These are phyloP conservation scores for Peronospora destructor DNA, from an alignment of 352 stramenopile species.

Conservation along the genomic window DNA sequence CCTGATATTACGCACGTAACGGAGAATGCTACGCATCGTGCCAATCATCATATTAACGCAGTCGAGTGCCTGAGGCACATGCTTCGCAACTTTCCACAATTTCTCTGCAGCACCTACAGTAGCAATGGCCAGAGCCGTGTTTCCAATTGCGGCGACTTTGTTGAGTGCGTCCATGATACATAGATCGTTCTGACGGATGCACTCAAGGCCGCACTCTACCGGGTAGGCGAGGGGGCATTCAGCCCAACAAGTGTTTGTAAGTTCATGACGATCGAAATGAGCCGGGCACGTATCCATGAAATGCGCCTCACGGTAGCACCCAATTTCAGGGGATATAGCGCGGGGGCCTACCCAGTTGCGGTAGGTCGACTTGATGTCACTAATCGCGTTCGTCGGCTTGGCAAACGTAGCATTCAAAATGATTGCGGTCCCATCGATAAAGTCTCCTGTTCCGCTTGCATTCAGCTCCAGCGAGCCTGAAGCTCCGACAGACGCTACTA, in stretches of 20 bases:
- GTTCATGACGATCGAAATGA: conserved; percentile 26
- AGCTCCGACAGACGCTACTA: neutral
- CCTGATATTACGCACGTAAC: conserved; percentile 29
- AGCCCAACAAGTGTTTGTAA: conserved; percentile 30
- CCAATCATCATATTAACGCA: conserved; percentile 43
- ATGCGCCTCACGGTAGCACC: conserved; percentile 34
- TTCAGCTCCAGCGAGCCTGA: conserved; percentile 1
- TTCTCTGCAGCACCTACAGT: conserved; percentile 24
- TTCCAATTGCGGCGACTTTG: conserved; percentile 31
- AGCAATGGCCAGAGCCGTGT: conserved; percentile 28
- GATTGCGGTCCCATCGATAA: conserved; percentile 9
- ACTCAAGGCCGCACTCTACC: conserved; percentile 33
- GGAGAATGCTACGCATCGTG: conserved; percentile 23
- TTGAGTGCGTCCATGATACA: conserved; percentile 31
- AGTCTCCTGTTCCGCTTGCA: conserved; percentile 10
- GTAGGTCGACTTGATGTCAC: neutral
- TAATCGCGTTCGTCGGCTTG: conserved; percentile 16
- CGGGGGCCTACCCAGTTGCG: neutral
- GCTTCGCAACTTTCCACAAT: conserved; percentile 27
- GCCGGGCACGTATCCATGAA: conserved; percentile 22
- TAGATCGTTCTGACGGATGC: conserved; percentile 38
- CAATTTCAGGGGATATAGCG: conserved; percentile 10
- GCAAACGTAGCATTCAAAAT: conserved; percentile 11
- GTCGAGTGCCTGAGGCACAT: conserved; percentile 27
- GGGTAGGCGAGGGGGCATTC: conserved; percentile 35